phyloP scores from a whole-genome alignment of 805 yeast genomes.

The Dipodascus geniculatus region DNA sequence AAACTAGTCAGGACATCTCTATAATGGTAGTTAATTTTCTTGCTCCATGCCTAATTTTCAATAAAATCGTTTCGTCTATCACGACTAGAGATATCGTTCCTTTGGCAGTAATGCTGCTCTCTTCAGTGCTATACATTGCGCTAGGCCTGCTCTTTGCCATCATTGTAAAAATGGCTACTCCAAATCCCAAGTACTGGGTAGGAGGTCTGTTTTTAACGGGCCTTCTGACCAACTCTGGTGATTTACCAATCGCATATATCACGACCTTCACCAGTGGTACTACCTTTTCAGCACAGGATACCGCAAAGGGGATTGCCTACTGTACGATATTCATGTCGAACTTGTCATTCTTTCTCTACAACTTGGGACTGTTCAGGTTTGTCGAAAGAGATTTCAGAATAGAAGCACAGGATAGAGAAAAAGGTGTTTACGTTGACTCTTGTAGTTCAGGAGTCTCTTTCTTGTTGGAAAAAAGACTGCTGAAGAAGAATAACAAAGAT shows the following conservation, averaged over 20 bases:
- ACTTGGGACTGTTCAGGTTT: slow-evolving; percentile 61
- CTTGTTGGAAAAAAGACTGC: not conserved
- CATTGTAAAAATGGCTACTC: slow-evolving; percentile 35
- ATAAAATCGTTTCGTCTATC: slow-evolving; percentile 56
- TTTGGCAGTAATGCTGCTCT: slow-evolving; percentile 51
- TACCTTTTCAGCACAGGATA: slow-evolving; percentile 43
- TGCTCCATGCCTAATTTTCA: slow-evolving; percentile 65
- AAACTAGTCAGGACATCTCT: slow-evolving; percentile 58
- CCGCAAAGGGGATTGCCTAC: slow-evolving; percentile 70
- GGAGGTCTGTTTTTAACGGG: slow-evolving; percentile 71
- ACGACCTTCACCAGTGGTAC: slow-evolving; percentile 52
- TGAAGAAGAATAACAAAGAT: slow-evolving; percentile 3
- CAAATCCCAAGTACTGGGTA: slow-evolving; percentile 59
- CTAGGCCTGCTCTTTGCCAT: slow-evolving; percentile 35
- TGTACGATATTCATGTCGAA: slow-evolving; percentile 66
- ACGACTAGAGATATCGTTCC: slow-evolving; percentile 57
- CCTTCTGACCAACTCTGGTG: slow-evolving; percentile 66
- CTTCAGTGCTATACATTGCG: slow-evolving; percentile 33
- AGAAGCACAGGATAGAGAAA: slow-evolving; percentile 12
- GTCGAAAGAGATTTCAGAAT: slow-evolving; percentile 56
- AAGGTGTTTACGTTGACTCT: not conserved
- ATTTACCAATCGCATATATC: slow-evolving; percentile 72
- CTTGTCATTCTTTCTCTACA: slow-evolving; percentile 58
- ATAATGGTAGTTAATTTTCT: slow-evolving; percentile 56
- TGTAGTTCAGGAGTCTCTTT: not conserved